These are phyloP conservation scores for Euphorbia celastroides DNA, from an alignment of 441 rosid species.

Conservation along the genomic window DNA sequence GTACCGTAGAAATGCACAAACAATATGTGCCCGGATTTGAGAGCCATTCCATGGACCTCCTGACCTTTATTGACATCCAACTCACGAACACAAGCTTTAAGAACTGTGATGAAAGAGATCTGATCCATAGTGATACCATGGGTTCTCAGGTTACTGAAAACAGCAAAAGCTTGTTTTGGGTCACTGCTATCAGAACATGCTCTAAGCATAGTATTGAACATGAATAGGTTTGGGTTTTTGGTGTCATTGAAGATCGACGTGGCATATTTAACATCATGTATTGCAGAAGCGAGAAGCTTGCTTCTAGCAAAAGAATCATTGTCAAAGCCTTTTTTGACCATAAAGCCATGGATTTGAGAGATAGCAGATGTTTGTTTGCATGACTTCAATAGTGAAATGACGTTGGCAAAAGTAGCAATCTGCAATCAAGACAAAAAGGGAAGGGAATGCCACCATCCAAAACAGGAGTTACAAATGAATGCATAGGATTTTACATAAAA, in stretches of 20 bases:
- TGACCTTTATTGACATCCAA: conserved; percentile 25
- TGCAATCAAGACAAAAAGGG: not conserved
- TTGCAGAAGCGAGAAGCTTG: conserved; percentile 58
- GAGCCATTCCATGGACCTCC: conserved; percentile 46
- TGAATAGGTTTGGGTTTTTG: conserved; percentile 45
- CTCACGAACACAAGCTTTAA: conserved; percentile 45
- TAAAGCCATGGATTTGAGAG: conserved; percentile 46
- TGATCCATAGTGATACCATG: conserved; percentile 38
- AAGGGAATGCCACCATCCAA: not conserved
- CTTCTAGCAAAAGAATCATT: conserved; percentile 42
- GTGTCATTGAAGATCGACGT: conserved; percentile 44
- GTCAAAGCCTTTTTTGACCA: conserved; percentile 51
- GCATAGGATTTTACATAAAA: not conserved
- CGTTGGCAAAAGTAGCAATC: conserved; percentile 8
- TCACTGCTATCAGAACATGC: conserved; percentile 44
- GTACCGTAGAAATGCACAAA: conserved; percentile 29
- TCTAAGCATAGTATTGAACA: conserved; percentile 58
- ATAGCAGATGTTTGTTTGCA: conserved; percentile 32
- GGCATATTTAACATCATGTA: conserved; percentile 39
- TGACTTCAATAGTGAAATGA: conserved; percentile 29
- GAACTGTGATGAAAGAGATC: conserved; percentile 51
- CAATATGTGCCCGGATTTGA: conserved; percentile 42
- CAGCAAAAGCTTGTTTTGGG: conserved; percentile 39
- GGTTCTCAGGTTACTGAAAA: conserved; percentile 53
- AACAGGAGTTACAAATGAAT: not conserved